Percentiles rank a stretch among this genome's conserved stretches.
phyloP scores from a whole-genome alignment of 2,329 filamentous ascomycete genomes.

The Fusarium stilboides region DNA sequence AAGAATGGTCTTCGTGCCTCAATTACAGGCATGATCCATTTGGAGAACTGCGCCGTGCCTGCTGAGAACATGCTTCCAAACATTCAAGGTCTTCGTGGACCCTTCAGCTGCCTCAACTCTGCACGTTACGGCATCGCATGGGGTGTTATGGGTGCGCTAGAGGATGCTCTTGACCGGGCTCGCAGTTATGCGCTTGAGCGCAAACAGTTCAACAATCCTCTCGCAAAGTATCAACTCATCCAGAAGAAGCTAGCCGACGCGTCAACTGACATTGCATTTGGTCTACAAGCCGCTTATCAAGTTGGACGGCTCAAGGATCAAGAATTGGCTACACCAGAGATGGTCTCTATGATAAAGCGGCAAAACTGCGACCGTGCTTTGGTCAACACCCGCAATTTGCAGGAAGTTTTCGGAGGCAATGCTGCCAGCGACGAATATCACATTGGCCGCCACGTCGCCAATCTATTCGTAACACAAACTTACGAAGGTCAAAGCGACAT shows the following conservation, averaged over 20 bases:
- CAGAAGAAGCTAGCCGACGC: conserved; percentile 98
- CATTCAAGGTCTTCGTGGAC: conserved; percentile 87
- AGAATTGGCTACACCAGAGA: conserved; percentile 84
- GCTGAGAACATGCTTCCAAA: conserved; percentile 90
- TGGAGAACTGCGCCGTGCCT: conserved; percentile 89
- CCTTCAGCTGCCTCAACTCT: conserved; percentile 94
- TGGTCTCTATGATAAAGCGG: conserved; percentile 96
- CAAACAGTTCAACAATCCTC: conserved; percentile 93
- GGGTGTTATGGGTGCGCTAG: conserved; percentile 92
- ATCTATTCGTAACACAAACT: conserved; percentile 96
- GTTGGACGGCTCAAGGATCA: conserved; percentile 93
- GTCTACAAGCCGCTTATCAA: conserved; percentile 87
- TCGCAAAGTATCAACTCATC: conserved; percentile 95
- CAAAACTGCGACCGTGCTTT: conserved; percentile 96
- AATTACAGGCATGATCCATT: conserved; percentile 97
- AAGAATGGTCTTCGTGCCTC: conserved; percentile 95
- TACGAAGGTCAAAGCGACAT: conserved; percentile 99
- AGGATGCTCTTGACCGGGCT: conserved; percentile 89
- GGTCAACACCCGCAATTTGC: conserved; percentile 63
- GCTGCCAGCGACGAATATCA: conserved; percentile 96
- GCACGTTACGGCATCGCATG: conserved; percentile 94
- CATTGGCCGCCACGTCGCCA: conserved; percentile 92
- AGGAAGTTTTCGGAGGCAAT: conserved; percentile 97
- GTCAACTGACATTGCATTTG: conserved; percentile 89
- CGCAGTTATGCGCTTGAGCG: conserved; percentile 89